Evolutionary conservation across 805 yeast genomes (phyloP).

Genomic region (Candida lessepsii): DNA sequence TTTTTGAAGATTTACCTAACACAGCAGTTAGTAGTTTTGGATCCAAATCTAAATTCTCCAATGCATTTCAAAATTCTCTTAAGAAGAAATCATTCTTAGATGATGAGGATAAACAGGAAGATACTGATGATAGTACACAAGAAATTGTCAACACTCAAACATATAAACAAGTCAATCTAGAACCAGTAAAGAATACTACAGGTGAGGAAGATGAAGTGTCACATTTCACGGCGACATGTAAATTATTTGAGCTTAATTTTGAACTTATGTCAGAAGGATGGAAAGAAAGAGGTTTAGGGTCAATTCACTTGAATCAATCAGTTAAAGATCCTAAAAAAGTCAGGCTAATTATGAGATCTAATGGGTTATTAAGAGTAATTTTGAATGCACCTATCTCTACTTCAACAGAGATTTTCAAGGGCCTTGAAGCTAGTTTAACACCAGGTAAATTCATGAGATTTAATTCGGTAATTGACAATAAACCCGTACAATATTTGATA

Average conservation of each 20-base stretch:
- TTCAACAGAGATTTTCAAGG: conserved; percentile 65
- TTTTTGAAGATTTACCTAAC: conserved; percentile 23
- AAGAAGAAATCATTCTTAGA: conserved; percentile 61
- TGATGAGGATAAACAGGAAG: conserved; percentile 19
- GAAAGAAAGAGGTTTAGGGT: conserved; percentile 95
- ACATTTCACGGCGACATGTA: conserved; percentile 67
- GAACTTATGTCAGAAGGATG: conserved; percentile 72
- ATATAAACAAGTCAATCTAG: conserved; percentile 25
- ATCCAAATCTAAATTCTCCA: conserved; percentile 45
- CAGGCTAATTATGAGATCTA: conserved; percentile 87
- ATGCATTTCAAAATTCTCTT: conserved; percentile 54
- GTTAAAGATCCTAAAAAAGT: conserved; percentile 39
- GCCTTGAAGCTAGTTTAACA: conserved; percentile 81
- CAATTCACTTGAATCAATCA: conserved; percentile 70
- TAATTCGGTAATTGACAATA: conserved; percentile 54
- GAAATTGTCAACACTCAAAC: conserved; percentile 24
- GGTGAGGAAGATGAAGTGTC: conserved; percentile 89
- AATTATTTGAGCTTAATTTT: conserved; percentile 73
- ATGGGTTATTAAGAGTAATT: conserved; percentile 78
- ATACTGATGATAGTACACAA: conserved; percentile 11
- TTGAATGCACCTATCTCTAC: conserved; percentile 68
- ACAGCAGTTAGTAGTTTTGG: conserved; percentile 37
- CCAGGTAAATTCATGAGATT: conserved; percentile 83
- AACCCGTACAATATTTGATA: conserved; percentile 81
- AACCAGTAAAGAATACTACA: conserved; percentile 63